Evolutionary conservation across 1,284 basidiomycete genomes (phyloP), one percentile per base, ranked within the genome.

Genomic region (Ustilago xerochloae): DNA sequence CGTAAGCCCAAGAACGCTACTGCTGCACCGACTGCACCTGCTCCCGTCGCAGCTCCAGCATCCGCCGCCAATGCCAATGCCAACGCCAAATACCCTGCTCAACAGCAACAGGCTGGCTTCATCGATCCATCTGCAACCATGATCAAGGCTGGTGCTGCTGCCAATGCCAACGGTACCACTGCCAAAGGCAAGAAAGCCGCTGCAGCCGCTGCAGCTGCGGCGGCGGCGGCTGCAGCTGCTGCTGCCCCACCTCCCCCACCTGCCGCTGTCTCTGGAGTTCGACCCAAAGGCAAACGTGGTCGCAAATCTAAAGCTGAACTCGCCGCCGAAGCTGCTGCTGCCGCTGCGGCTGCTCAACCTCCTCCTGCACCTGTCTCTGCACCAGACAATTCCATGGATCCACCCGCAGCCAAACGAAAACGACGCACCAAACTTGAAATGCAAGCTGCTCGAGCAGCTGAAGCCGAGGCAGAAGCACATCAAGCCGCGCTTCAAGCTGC

Each of bases 281-380:
- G 61, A 30, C 67, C 67, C 43, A 70, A 64, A 36, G 61, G 61
- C 47, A 70, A 70, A 50, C 67, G 67, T 9, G 67, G 67, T 29
- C 67, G 67, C 49, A 63, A 64, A 53, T 63, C 61, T 22, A 70
- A 70, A 45, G 67, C 67, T 9, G 61, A 70, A 46, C 53, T 70
- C 15, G 67, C 67, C 6, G 67, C 67, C 6, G 67, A 70, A 45
- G 67, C 61, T 20, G 67, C 66, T 5, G 66, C 66, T 4, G 66
- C 67, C 2, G 67, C 67, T 6, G 67, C 61, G 2, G 57, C 61
- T 2, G 54, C 65, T 1, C 26, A 43, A 6, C 35, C 61, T 16
- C 22, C 46, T 6, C 29, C 52, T 10, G 46, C 46, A 1, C 35
- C 56, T 10, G 33, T 47, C 7, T 46, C 52, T 26, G 50, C 50